These are phyloP conservation scores for Sporothrix dimorphospora DNA, from an alignment of 2,329 filamentous ascomycete species.

Conservation along the genomic window DNA sequence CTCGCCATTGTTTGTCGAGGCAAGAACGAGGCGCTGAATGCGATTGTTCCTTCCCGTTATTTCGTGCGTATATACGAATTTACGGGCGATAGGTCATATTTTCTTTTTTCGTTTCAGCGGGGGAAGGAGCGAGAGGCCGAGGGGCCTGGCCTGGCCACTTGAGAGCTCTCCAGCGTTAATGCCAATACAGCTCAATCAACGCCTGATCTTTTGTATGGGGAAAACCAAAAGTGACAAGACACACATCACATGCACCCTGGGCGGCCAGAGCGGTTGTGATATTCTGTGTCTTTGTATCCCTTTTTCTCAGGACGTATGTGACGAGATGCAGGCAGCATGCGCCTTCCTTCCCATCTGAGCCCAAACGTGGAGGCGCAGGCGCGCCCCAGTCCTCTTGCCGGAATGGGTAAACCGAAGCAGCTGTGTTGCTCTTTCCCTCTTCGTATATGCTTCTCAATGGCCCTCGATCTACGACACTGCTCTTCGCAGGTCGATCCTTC, in stretches of 20 bases:
- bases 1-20: slow-evolving; percentile 4
- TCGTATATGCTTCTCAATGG: not conserved
- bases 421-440: not conserved
- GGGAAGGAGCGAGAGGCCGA: slow-evolving; percentile 12
- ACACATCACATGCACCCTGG: not conserved
- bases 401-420: not conserved
- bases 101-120: not conserved
- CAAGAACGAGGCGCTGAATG: not conserved
- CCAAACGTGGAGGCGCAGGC: not conserved
- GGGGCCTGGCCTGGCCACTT: not conserved
- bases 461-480: not conserved
- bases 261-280: slow-evolving; percentile 16
- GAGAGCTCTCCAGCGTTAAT: not conserved
- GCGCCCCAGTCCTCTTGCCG: not conserved
- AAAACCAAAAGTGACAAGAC: not conserved
- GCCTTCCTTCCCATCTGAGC: slow-evolving; percentile 12
- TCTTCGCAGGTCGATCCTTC: not conserved
- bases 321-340: slow-evolving; percentile 14
- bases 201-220: not conserved
- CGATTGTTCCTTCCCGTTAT: slow-evolving; percentile 18
- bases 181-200: not conserved
- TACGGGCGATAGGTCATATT: not conserved
- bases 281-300: not conserved
- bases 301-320: not conserved
- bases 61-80: not conserved